Evolutionary conservation across 441 rosid species (phyloP).

Genomic region (Adansonia rubrostipa): DNA sequence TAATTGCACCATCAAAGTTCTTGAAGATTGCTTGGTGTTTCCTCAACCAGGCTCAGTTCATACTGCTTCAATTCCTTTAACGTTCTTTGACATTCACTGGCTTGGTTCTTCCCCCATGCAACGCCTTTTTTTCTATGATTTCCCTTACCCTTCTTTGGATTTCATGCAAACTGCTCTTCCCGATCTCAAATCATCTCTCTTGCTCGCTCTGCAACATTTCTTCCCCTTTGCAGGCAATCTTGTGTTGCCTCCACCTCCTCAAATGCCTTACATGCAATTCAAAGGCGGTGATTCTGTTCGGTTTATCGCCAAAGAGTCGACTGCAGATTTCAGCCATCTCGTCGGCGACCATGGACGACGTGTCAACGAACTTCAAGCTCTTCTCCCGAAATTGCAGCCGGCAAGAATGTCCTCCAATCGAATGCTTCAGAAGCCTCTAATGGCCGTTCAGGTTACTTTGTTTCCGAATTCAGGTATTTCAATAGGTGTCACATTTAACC

Average conservation of each 20-base stretch:
- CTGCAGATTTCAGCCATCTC: slow-evolving; percentile 30
- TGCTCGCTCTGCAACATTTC: slow-evolving; percentile 41
- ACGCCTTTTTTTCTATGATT: slow-evolving; percentile 42
- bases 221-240: slow-evolving; percentile 45
- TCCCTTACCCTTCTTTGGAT: slow-evolving; percentile 25
- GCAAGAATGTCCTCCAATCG: neutral
- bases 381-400: slow-evolving; percentile 24
- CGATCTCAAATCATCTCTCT: slow-evolving; percentile 44
- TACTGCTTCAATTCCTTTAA: slow-evolving; percentile 37
- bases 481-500: slow-evolving; percentile 42
- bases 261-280: slow-evolving; percentile 35
- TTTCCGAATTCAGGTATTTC: slow-evolving; percentile 56
- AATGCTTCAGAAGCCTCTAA: slow-evolving; percentile 13
- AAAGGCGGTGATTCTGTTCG: slow-evolving; percentile 27
- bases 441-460: slow-evolving; percentile 51
- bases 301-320: slow-evolving; percentile 37
- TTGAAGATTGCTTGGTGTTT: slow-evolving; percentile 29
- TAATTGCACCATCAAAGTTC: slow-evolving; percentile 11
- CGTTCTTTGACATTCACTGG: slow-evolving; percentile 45
- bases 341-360: slow-evolving; percentile 21
- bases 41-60: slow-evolving; percentile 37
- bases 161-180: slow-evolving; percentile 37
- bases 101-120: slow-evolving; percentile 38
- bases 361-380: slow-evolving; percentile 28
- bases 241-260: slow-evolving; percentile 35